These are phyloP conservation scores for Penicillium sp. DNA, from an alignment of 2,329 filamentous ascomycete genomes.

Conservation along the genomic window DNA sequence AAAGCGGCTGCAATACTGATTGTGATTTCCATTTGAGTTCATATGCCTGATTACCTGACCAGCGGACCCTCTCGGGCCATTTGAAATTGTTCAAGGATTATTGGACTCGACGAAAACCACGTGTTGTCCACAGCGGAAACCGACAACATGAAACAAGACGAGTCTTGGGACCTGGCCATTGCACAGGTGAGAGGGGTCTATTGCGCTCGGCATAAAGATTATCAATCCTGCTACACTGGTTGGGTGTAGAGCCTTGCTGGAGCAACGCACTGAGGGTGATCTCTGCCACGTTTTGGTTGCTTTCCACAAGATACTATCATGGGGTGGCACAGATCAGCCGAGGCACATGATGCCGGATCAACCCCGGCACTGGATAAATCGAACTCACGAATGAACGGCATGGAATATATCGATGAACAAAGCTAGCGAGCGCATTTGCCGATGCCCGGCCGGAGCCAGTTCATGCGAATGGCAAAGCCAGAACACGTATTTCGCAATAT, in stretches of 20 bases:
- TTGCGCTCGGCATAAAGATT: background rate
- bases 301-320: background rate
- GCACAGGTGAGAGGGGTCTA: background rate
- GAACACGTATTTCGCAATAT: background rate
- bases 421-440: background rate
- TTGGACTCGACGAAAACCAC: background rate
- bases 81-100: background rate
- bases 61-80: background rate
- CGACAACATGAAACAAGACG: background rate
- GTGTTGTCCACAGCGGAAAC: background rate
- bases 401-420: background rate
- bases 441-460: background rate
- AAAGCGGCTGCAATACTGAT: background rate
- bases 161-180: background rate
- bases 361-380: background rate
- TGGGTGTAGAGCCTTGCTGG: background rate
- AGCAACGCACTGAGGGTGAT: background rate
- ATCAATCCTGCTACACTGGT: background rate
- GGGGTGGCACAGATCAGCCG: background rate
- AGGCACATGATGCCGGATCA: background rate
- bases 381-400: background rate
- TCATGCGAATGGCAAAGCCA: background rate
- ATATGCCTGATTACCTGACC: background rate
- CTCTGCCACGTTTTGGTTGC: background rate
- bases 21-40: background rate